phyloP scores from a whole-genome alignment of 208 protist species.

The Wallacemonas sp. region DNA sequence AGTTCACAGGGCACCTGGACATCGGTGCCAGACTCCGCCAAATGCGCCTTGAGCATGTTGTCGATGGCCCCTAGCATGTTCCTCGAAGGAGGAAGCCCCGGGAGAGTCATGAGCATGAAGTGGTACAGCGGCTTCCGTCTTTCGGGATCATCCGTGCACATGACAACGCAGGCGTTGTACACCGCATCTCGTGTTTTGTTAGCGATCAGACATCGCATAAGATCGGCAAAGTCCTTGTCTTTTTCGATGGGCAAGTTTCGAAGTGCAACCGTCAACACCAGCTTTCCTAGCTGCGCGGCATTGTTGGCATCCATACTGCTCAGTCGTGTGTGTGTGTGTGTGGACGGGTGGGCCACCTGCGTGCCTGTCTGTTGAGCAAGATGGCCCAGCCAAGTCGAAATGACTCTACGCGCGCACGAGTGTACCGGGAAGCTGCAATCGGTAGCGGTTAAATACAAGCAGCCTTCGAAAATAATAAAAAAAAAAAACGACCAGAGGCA shows the following conservation, averaged over 20 bases:
- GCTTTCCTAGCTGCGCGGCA: constrained; percentile 1
- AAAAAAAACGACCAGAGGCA: no score
- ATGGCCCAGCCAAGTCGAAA: no score
- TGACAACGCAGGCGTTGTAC: constrained; percentile 70
- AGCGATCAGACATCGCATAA: constrained; percentile 43
- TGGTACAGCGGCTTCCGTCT: constrained; percentile 55
- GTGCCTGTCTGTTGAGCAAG: no score
- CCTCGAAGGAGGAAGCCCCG: constrained; percentile 69
- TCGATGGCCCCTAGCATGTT: constrained; percentile 44
- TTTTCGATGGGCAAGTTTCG: constrained; percentile 12
- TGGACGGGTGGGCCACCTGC: no score
- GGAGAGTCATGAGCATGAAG: constrained; percentile 65
- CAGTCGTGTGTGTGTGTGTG: neutral
- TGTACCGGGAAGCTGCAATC: no score
- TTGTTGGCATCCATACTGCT: neutral
- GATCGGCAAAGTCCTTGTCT: constrained; percentile 19
- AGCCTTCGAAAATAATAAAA: no score
- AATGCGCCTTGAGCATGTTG: constrained; percentile 22
- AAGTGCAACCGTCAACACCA: constrained; percentile 16
- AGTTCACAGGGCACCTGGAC: constrained; percentile 5
- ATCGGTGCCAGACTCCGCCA: neutral
- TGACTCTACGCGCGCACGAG: no score
- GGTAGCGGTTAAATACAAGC: no score
- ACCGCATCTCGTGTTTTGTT: constrained; percentile 59
- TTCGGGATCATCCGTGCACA: constrained; percentile 62